Evolutionary conservation across 805 yeast species (phyloP).

Genomic region (Komagataella pastoris): DNA sequence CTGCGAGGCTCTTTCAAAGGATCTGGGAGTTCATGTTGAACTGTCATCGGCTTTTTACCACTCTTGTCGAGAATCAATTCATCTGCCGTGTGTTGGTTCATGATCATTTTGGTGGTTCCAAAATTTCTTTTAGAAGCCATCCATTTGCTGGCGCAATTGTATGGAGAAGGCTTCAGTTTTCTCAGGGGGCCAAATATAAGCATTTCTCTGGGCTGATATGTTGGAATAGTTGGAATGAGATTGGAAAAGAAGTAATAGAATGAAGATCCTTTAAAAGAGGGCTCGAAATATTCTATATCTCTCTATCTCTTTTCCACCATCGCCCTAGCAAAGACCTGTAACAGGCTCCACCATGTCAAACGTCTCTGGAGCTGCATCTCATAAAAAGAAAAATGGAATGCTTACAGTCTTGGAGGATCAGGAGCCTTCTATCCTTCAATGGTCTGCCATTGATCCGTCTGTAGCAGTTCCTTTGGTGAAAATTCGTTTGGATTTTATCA

Average conservation of each 20-base stretch:
- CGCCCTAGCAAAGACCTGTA: not conserved
- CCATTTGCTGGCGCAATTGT: not conserved
- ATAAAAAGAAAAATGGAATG: slow-evolving; percentile 43
- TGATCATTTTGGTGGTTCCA: not conserved
- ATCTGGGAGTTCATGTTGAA: slow-evolving; percentile 76
- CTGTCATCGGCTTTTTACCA: slow-evolving; percentile 33
- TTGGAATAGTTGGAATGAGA: not conserved
- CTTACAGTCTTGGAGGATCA: slow-evolving; percentile 41
- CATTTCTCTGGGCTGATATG: not conserved
- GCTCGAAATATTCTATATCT: not conserved
- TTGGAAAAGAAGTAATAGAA: not conserved
- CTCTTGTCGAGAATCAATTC: slow-evolving; percentile 2
- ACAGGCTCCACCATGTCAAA: not conserved
- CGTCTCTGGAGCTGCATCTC: slow-evolving; percentile 33
- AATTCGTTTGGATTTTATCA: slow-evolving; percentile 26
- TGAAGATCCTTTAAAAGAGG: not conserved
- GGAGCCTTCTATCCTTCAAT: slow-evolving; percentile 37
- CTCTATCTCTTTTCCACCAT: not conserved
- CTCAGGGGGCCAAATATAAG: not conserved
- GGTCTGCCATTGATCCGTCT: slow-evolving; percentile 43
- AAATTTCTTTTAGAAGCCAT: not conserved
- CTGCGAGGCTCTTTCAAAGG: slow-evolving; percentile 44
- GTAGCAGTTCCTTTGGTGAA: slow-evolving; percentile 25
- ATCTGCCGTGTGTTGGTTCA: slow-evolving; percentile 2
- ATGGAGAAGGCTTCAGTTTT: not conserved